Base-by-base conservation (phyloP, 768 basidiomycete species). In the Kwoniella pini region DNA sequence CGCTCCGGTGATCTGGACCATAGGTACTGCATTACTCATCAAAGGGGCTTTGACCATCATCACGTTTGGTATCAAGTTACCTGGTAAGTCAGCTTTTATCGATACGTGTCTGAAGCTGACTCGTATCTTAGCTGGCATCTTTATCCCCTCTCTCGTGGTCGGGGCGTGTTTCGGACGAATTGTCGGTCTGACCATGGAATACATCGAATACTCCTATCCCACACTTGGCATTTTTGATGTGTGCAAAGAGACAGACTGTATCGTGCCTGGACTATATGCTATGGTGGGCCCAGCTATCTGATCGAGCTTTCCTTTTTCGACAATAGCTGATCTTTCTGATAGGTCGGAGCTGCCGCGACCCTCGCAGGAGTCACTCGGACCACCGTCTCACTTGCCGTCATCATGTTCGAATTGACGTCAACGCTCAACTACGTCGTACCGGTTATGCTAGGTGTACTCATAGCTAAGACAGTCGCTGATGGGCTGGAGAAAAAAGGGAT, bases 361-460 rank as follows among this genome's bases (percentile, higher is more conserved):
- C 81, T 99, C 45, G 93, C 93, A 27, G 95, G 96, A n/a, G 94
- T 97, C 15, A 97, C 95, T 53, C 87, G 91, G 59, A 80, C 87
- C 68, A 76, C 76, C n/a, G 89, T 98, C 24, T 94, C 92, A 0
- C 83, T 97, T 57, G 92, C 92, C 3, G 96, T 98, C 51, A 99
- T 98, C 78, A 91, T 88, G 81, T 91, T 97, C 72, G 95, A 98
- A 73, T 82, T 98, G 40, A 95, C 95, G 3, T 89, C 91, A 66
- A 91, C 91, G 1, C 80, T 99, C 65, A 92, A 90, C 2, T 98
- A 98, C 79, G 88, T 86, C 12, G 88, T 79, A 0, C 74, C 70
- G 0, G 62, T 74, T 21, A 69, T 71, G 57, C 31, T 74, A 42
- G 73, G 76, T 9, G 80, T 99, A 15, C 84, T 98, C 21, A 88